Conservation (phyloP, 2,329 filamentous ascomycete genomes). For the Dothiorella sarmentorum region DNA sequence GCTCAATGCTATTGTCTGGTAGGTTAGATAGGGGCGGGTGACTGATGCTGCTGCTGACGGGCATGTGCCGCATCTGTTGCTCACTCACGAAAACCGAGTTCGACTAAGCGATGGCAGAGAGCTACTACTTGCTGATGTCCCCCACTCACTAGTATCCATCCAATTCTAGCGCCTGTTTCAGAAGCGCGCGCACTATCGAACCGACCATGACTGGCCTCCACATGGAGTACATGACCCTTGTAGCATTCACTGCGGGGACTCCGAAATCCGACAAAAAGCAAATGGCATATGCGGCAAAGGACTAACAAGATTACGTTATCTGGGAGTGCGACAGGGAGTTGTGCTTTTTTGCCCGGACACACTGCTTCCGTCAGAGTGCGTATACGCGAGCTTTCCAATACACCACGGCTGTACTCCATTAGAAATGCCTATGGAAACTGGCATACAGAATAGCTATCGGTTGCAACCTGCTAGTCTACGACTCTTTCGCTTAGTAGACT, state of each 20-base stretch:
- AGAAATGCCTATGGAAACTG: neutral
- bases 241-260: neutral
- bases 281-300: neutral
- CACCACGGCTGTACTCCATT: neutral
- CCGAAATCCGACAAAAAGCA: neutral
- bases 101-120: neutral
- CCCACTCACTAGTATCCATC: neutral
- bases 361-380: neutral
- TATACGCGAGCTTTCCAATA: neutral
- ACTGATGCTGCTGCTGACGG: slow-evolving; percentile 5
- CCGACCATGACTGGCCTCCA: neutral
- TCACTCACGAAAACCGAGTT: neutral
- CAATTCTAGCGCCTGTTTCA: neutral
- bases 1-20: neutral
- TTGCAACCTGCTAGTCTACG: neutral
- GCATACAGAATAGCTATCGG: neutral
- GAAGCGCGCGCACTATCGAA: neutral
- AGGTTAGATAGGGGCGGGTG: neutral
- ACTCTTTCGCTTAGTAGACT: neutral
- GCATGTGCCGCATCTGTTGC: neutral
- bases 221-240: slow-evolving; percentile 2
- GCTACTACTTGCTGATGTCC: neutral
- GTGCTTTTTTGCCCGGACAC: neutral
- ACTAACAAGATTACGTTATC: neutral
- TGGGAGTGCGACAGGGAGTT: neutral